phyloP scores from a whole-genome alignment of 2,329 filamentous ascomycete genomes.

The Calonectria pteridis region DNA sequence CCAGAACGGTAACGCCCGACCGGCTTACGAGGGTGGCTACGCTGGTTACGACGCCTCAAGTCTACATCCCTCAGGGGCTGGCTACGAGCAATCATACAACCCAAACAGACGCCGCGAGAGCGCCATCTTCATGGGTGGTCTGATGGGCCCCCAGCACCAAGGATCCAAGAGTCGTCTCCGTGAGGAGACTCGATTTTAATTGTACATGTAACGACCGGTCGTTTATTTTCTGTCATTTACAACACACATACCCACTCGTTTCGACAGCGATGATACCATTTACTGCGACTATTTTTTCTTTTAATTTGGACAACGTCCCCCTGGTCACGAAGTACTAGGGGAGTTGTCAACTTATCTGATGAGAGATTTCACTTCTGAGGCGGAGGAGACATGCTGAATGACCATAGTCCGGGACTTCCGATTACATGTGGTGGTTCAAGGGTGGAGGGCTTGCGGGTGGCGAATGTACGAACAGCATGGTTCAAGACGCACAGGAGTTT shows the following conservation, averaged over 20 bases:
- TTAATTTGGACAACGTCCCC: constrained; percentile 35
- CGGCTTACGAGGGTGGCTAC: constrained; percentile 61
- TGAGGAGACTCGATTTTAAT: constrained; percentile 65
- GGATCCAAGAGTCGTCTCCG: constrained; percentile 66
- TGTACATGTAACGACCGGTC: constrained; percentile 37
- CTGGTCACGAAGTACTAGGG: not conserved
- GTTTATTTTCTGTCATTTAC: constrained; percentile 43
- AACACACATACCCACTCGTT: constrained; percentile 49
- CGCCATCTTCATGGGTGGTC: constrained; percentile 66
- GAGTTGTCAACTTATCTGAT: not conserved
- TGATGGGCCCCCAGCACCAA: constrained; percentile 62
- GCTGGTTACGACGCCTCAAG: constrained; percentile 41
- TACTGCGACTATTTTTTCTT: constrained; percentile 38
- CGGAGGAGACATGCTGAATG: not conserved
- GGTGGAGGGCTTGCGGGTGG: not conserved
- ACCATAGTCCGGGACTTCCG: not conserved
- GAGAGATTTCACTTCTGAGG: constrained; percentile 3
- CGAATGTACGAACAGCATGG: constrained; percentile 27
- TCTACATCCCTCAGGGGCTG: constrained; percentile 29
- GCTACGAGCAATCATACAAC: constrained; percentile 59
- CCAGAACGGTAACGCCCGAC: constrained; percentile 50
- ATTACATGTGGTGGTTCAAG: not conserved
- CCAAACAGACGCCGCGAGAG: constrained; percentile 70
- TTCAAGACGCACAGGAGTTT: constrained; percentile 16
- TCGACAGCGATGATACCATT: constrained; percentile 47